Conservation (phyloP, 2,329 filamentous ascomycete species). For the Nothomitra cinnamomea region DNA sequence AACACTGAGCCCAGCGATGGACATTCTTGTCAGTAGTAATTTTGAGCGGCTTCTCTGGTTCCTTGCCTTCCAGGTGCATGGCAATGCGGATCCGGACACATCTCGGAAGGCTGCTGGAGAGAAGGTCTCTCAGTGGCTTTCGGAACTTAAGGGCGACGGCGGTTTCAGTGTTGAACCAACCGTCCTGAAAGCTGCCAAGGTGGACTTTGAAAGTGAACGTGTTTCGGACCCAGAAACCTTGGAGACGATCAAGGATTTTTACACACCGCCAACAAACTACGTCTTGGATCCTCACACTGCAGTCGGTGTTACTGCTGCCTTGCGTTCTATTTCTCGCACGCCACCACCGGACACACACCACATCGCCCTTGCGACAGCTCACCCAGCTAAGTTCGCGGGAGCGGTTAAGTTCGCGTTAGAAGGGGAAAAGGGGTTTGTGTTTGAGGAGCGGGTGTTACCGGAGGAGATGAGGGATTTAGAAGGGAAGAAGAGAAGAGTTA, state of each 20-base stretch:
- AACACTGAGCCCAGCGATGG: constrained; percentile 90
- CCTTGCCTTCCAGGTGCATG: constrained; percentile 55
- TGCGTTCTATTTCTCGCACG: constrained; percentile 45
- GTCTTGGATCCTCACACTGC: constrained; percentile 87
- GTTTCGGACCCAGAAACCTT: constrained; percentile 48
- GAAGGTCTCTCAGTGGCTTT: constrained; percentile 63
- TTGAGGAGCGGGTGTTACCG: constrained; percentile 58
- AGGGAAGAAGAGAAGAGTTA: constrained; percentile 56
- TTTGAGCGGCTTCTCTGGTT: constrained; percentile 95
- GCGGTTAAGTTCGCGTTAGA: constrained; percentile 69
- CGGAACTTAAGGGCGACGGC: constrained; percentile 61
- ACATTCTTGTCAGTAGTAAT: constrained; percentile 90
- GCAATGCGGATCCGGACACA: constrained; percentile 19
- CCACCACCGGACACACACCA: constrained; percentile 38
- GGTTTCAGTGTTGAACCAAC: constrained; percentile 66
- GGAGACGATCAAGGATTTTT: constrained; percentile 43
- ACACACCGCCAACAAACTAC: constrained; percentile 38
- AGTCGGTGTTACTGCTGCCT: constrained; percentile 63
- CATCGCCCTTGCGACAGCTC: constrained; percentile 80
- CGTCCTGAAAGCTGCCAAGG: constrained; percentile 52
- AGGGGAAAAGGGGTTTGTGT: constrained; percentile 55
- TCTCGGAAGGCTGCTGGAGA: constrained; percentile 48
- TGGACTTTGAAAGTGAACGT: constrained; percentile 65
- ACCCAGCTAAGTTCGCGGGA: constrained; percentile 84
- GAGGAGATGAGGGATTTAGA: constrained; percentile 67